Evolutionary conservation across 106 monocot species (phyloP), one percentile per base, ranked within the genome.

Genomic region (Platanthera zijinensis): DNA sequence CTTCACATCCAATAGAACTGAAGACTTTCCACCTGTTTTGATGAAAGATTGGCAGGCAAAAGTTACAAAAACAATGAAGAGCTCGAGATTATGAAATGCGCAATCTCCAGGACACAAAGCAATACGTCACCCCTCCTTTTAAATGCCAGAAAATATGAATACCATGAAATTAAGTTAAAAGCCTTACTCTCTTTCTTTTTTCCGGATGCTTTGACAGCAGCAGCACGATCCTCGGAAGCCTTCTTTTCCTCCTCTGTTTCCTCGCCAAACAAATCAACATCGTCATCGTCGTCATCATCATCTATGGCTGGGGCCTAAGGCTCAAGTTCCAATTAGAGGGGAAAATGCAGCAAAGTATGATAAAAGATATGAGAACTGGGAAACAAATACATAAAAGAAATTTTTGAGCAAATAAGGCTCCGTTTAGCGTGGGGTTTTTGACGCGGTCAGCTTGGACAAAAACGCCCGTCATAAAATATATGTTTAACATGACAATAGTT

Each of bases 221-320:
- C 96, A 45, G 90, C 90, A 79, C 90, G 90, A 15, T 78, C 90
- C 75, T 90, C 90, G 77, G 87, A 85, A 70, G 96, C 96, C 75
- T 90, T 88, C 90, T 96, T 96, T 74, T 96, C 96, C 82, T 96
- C 96, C 81, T 96, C 96, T 2, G 96, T 96, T 75, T 96, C 96
- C 64, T 96, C 96, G 73, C 96, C 96, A 81, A 96, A 92, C 6
- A 96, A 80, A 83, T 96, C 96, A 11, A 96, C 89, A 85, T 95
- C 95, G 72, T 81, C 85, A 68, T 96, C 95, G 8, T 95, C 95
- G 49, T 87, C 90, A 7, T 90, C 84, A 6, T 87, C 84, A 5
- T 75, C 92, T 25, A 78, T 84, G 56, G 83, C 82, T 2, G 88
- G 73, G 32, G 89, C 90, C 95, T 90, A 72, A 52, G 51, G 73